phyloP scores from a whole-genome alignment of 2,329 filamentous ascomycete species.

The Fusarium solani-melongenae region DNA sequence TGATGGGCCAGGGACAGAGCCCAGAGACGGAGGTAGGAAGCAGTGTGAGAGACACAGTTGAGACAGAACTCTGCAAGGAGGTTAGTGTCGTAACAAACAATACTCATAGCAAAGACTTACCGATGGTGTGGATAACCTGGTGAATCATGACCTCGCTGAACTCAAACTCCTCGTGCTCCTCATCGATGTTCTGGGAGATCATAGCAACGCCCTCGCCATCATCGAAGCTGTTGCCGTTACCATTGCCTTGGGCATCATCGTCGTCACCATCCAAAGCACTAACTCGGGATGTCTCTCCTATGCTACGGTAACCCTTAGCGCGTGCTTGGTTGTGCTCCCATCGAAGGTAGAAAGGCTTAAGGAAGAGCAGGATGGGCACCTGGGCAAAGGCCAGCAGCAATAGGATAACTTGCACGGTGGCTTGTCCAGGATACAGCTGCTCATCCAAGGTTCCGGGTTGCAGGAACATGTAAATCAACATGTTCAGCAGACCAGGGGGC shows the following conservation, averaged over 20 bases:
- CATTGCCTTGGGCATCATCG: constrained; percentile 65
- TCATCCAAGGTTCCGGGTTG: constrained; percentile 81
- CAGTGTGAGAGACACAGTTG: constrained; percentile 98
- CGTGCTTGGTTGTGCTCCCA: constrained; percentile 92
- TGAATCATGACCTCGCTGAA: constrained; percentile 99
- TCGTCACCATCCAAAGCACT: constrained; percentile 93
- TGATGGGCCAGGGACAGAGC: constrained; percentile 97
- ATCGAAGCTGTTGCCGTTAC: constrained; percentile 67
- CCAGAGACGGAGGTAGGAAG: constrained; percentile 98
- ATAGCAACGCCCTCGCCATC: constrained; percentile 85
- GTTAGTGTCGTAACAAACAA: constrained; percentile 43
- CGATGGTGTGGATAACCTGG: constrained; percentile 98
- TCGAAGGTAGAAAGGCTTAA: constrained; percentile 95
- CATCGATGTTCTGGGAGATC: constrained; percentile 86
- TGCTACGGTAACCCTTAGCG: constrained; percentile 89
- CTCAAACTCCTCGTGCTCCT: constrained; percentile 96
- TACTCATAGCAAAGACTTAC: constrained; percentile 62
- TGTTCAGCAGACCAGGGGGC: constrained; percentile 93
- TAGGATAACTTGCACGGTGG: constrained; percentile 78
- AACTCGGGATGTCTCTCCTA: constrained; percentile 88
- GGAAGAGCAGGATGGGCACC: constrained; percentile 89
- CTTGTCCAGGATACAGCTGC: constrained; percentile 82
- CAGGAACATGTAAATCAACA: constrained; percentile 99
- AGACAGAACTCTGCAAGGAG: constrained; percentile 85
- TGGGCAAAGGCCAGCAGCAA: constrained; percentile 85